phyloP scores from a whole-genome alignment of 768 basidiomycete genomes.

The Nidularia pulvinata region DNA sequence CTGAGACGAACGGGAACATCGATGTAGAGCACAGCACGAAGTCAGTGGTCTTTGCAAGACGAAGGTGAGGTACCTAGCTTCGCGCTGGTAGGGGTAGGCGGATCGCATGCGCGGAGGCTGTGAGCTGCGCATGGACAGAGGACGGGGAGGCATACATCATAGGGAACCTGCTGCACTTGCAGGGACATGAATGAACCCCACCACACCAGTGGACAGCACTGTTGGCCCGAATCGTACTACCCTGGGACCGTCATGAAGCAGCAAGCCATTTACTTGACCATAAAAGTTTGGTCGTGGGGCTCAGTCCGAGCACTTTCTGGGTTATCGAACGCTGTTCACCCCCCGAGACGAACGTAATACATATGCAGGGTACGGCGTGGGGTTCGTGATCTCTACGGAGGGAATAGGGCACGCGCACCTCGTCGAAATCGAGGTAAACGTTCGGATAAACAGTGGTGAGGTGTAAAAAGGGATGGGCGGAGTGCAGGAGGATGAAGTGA shows the following conservation, averaged over 20 bases:
- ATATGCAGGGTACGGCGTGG: constrained; percentile 54
- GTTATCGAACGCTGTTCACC: constrained; percentile 62
- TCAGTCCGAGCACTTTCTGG: constrained; percentile 65
- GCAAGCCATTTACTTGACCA: constrained; percentile 83
- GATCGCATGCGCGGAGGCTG: constrained; percentile 41
- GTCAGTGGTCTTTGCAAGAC: constrained; percentile 27
- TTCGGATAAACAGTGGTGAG: constrained; percentile 71
- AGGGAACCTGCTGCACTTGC: too few relatives aligned
- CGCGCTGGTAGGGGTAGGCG: constrained; percentile 77
- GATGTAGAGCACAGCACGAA: too few relatives aligned
- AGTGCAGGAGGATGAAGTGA: constrained; percentile 72
- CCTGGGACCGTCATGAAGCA: too few relatives aligned
- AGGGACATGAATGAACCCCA: too few relatives aligned
- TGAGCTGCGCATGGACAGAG: neutral
- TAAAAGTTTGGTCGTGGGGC: constrained; percentile 77
- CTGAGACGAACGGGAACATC: constrained; percentile 70
- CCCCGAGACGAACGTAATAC: constrained; percentile 57
- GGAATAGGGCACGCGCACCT: constrained; percentile 33
- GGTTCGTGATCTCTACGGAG: too few relatives aligned
- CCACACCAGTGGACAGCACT: too few relatives aligned
- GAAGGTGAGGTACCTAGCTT: constrained; percentile 75
- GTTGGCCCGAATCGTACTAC: too few relatives aligned
- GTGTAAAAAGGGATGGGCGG: constrained; percentile 81
- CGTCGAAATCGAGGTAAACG: constrained; percentile 80
- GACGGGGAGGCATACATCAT: constrained; percentile 34